Evolutionary conservation across 148 eudicot genomes (phyloP).

Genomic region (Talinum fruticosum): DNA sequence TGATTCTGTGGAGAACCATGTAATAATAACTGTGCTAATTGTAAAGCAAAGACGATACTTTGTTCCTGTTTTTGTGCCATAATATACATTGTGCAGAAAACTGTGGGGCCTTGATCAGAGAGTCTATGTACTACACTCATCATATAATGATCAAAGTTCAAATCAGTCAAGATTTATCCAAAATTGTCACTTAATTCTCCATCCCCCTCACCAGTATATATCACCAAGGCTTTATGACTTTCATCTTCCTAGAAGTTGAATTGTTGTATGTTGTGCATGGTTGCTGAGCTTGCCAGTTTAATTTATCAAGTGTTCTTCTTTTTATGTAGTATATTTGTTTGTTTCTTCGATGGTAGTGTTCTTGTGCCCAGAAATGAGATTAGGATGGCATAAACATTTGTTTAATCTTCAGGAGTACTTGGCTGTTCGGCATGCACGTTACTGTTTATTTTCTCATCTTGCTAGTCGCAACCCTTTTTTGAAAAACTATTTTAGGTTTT

Average conservation of each 20-base stretch:
- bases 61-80: constrained; percentile 9
- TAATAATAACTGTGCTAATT: neutral
- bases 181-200: neutral
- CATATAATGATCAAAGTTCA: neutral
- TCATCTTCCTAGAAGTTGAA: neutral
- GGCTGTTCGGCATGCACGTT: neutral
- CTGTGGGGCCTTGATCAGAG: neutral
- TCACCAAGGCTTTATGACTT: too few relatives aligned
- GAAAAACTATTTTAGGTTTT: too few relatives aligned
- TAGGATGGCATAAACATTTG: neutral
- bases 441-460: too few relatives aligned
- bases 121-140: neutral
- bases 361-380: neutral
- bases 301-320: neutral
- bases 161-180: too few relatives aligned
- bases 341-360: neutral
- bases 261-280: neutral
- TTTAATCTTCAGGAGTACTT: neutral
- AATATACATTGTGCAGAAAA: neutral
- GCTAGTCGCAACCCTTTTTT: too few relatives aligned
- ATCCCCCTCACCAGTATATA: too few relatives aligned
- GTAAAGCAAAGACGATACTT: constrained; percentile 14
- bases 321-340: neutral
- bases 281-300: neutral
- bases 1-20: neutral